Evolutionary conservation across 1,139 yeast genomes (phyloP).

Genomic region (Saccharomyces pastorianus): DNA sequence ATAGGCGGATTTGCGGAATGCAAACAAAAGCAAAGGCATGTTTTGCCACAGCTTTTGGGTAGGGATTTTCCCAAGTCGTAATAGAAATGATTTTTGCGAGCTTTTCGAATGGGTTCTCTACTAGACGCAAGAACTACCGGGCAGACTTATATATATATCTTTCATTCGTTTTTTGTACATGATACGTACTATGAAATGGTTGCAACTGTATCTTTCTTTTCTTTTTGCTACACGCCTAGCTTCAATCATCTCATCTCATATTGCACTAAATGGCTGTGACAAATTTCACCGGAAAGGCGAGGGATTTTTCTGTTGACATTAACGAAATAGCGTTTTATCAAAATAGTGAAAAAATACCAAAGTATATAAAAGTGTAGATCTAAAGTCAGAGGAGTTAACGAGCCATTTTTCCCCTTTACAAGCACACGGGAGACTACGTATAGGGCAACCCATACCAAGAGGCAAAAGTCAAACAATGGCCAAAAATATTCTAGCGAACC

Average conservation of each 20-base stretch:
- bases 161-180: background rate
- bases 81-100: too few species aligned
- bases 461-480: constrained; percentile 3
- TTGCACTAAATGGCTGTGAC: background rate
- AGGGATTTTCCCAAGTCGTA: too few species aligned
- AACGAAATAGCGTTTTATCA: background rate
- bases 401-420: background rate
- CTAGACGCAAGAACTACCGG: background rate
- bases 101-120: too few species aligned
- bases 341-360: background rate
- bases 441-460: background rate
- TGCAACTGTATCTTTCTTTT: background rate
- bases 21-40: background rate
- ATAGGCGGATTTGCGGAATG: too few species aligned
- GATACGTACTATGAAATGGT: background rate
- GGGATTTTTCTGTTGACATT: constrained; percentile 1
- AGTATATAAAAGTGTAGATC: background rate
- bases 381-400: too few species aligned
- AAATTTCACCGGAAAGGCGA: constrained; percentile 1
- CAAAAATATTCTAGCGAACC: background rate
- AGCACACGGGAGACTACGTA: background rate
- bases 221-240: background rate
- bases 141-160: background rate
- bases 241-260: background rate
- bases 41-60: background rate